A percentile compares a stretch with the other conserved stretches of the same genome.
Evolutionary conservation across 2,329 filamentous ascomycete genomes (phyloP).

Genomic region (Lithohypha guttulata): DNA sequence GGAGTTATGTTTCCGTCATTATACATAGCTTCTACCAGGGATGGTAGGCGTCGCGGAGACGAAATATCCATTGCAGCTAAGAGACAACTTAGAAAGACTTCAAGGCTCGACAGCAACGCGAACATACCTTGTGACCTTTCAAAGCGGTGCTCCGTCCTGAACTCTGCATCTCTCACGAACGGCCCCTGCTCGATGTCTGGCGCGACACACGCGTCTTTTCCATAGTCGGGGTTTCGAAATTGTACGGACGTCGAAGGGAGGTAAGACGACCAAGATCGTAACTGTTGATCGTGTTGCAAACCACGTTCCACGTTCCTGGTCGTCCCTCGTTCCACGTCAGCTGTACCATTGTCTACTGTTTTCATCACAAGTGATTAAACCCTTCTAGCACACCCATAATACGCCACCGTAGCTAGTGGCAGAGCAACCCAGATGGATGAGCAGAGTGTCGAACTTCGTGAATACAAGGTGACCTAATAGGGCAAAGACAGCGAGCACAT

Average conservation of each 20-base stretch:
- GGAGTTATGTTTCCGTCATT: not conserved
- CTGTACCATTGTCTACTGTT: not conserved
- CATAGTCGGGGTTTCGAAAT: slow-evolving; percentile 1
- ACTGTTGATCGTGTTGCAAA: not conserved
- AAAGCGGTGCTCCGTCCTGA: not conserved
- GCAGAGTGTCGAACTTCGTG: not conserved
- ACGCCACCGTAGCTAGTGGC: no score
- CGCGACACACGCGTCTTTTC: not conserved
- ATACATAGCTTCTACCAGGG: not conserved
- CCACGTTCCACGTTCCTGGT: not conserved
- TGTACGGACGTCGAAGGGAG: not conserved
- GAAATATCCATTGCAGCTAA: not conserved
- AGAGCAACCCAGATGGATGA: no score
- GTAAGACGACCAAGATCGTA: slow-evolving; percentile 3
- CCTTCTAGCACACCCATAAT: not conserved
- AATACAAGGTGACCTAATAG: not conserved
- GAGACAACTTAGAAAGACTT: no score
- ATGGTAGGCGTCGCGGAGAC: not conserved
- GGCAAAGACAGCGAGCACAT: not conserved
- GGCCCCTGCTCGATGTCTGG: not conserved
- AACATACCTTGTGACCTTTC: not conserved
- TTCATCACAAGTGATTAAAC: not conserved
- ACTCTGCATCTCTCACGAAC: not conserved
- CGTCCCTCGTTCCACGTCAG: not conserved
- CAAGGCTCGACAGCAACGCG: no score